A percentile compares a stretch with the other conserved stretches of the same genome.
Evolutionary conservation across 495 filamentous ascomycete genomes (phyloP).

Genomic region (Penicillium diatomitis): DNA sequence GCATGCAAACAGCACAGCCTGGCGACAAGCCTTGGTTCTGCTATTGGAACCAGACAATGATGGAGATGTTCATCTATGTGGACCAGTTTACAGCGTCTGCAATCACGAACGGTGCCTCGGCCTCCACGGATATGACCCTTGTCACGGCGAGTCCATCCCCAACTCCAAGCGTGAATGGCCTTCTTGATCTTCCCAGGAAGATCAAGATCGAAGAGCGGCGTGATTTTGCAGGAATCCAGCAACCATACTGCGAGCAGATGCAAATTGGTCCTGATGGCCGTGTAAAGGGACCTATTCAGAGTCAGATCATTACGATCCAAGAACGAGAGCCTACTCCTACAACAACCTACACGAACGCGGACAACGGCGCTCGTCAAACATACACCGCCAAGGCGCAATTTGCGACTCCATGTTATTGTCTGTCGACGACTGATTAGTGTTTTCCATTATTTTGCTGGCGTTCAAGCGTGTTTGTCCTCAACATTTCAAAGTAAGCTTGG

Average conservation of each 20-base stretch:
- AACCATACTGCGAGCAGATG: conserved; percentile 66
- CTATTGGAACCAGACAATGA: conserved; percentile 71
- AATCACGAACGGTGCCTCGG: conserved; percentile 13
- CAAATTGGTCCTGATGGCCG: conserved; percentile 45
- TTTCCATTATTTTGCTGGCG: conserved; percentile 5
- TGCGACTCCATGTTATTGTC: conserved; percentile 35
- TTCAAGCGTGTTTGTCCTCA: conserved; percentile 15
- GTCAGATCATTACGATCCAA: conserved; percentile 47
- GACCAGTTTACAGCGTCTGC: conserved; percentile 42
- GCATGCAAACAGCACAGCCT: conserved; percentile 41
- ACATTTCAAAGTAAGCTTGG: conserved; percentile 10
- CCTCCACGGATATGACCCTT: conserved; percentile 1
- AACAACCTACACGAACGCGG: conserved; percentile 21
- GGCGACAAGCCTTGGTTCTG: conserved; percentile 80
- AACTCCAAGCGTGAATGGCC: conserved; percentile 10
- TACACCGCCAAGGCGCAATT: conserved; percentile 34
- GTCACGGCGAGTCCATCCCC: background rate
- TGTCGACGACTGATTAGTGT: conserved; percentile 29
- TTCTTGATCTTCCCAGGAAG: conserved; percentile 53
- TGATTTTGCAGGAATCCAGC: conserved; percentile 26
- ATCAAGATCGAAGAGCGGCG: conserved; percentile 77
- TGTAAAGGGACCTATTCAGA: conserved; percentile 31
- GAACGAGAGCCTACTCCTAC: conserved; percentile 45
- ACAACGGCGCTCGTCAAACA: conserved; percentile 21
- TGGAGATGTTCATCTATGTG: conserved; percentile 78